A percentile compares a stretch with the other conserved stretches of the same genome.
phyloP scores from a whole-genome alignment of 805 yeast genomes.

The Brettanomyces custersianus region DNA sequence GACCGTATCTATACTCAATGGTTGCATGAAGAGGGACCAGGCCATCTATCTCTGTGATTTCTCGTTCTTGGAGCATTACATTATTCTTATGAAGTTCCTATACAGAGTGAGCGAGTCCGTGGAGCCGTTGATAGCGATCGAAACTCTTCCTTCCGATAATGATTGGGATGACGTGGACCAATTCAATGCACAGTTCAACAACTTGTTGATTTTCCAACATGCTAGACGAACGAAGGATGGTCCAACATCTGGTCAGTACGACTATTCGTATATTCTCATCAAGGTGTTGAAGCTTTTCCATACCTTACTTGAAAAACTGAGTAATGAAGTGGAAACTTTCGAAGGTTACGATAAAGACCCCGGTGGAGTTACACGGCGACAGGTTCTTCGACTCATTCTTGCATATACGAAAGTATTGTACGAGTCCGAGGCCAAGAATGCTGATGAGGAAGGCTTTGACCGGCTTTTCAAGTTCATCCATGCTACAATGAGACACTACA shows the following conservation, averaged over 20 bases:
- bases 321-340: slow-evolving; percentile 16
- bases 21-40: slow-evolving; percentile 41
- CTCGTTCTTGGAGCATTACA: slow-evolving; percentile 33
- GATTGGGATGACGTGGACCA: slow-evolving; percentile 11
- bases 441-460: slow-evolving; percentile 23
- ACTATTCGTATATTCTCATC: slow-evolving; percentile 32
- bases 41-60: slow-evolving; percentile 44
- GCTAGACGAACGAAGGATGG: slow-evolving; percentile 3
- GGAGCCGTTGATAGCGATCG: slow-evolving; percentile 19
- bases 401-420: slow-evolving; percentile 25
- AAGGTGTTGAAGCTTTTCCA: slow-evolving; percentile 31
- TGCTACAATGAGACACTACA: slow-evolving; percentile 16
- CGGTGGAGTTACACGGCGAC: slow-evolving; percentile 17
- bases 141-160: slow-evolving; percentile 13
- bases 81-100: slow-evolving; percentile 21
- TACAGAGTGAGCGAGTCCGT: slow-evolving; percentile 19
- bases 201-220: slow-evolving; percentile 13
- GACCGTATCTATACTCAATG: slow-evolving; percentile 35
- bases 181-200: slow-evolving; percentile 12
- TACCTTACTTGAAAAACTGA: slow-evolving; percentile 15
- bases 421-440: slow-evolving; percentile 15
- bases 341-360: slow-evolving; percentile 18
- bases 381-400: slow-evolving; percentile 21
- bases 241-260: slow-evolving; percentile 11
- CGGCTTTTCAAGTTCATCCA: slow-evolving; percentile 22